Evolutionary conservation across 106 monocot species (phyloP), one percentile per base, ranked within the genome.

Genomic region (Cymbidium sinense): DNA sequence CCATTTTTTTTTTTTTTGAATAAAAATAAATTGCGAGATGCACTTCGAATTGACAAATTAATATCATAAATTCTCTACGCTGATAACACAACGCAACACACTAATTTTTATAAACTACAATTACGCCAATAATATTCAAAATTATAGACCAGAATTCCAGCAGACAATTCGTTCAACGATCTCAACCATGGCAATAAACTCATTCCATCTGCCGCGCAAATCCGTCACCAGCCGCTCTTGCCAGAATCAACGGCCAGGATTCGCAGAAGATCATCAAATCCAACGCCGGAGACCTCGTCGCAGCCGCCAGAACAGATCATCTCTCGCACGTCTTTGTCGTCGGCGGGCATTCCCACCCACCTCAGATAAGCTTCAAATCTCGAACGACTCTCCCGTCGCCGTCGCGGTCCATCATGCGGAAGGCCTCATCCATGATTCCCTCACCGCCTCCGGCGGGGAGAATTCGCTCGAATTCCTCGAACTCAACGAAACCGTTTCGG

Each of bases 321-420:
- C 64, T 81, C 83, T 34, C 65, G 47, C 30, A 99, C 80, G 6
- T 99, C 98, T 29, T 90, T 88, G 61, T 99, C 94, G 34, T 33
- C 37, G 23, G 75, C 75, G 0, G 73, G 25, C 41, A 99, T 80
- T 73, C 94, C 94, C 10, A 83, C 90, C 82, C 34, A 69, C 4
- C 61, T 72, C 67, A 94, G 64, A 75, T 87, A 90, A 70, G 50
- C 86, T 81, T 90, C 50, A 98, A 86, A 31, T 98, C 98, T 23
- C 28, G 88, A 65, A 92, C 98, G 20, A 98, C 92, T 79, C 61
- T 74, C 41, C 98, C 98, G 80, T 98, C 98, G 0, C 92, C 92
- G 80, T 98, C 98, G 4, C 85, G 62, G 72, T 98, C 98, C 98
- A 98, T 94, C 65, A 83, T 62, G 54, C 83, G 43, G 77, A 98